Conservation (phyloP, 1,139 yeast genomes). For the Debaryomycetaceae sp. region DNA sequence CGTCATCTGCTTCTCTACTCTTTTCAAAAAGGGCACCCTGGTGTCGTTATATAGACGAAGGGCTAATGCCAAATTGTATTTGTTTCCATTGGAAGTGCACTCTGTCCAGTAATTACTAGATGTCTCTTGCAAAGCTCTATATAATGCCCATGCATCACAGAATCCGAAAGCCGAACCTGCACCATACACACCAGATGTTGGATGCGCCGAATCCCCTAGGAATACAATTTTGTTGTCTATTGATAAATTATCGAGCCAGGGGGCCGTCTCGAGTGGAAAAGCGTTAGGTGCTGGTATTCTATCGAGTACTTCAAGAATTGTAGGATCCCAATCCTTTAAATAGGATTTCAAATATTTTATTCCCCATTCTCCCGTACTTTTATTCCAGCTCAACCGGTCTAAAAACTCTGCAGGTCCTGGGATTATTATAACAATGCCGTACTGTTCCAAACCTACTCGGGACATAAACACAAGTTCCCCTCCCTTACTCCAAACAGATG, state of each 20-base stretch:
- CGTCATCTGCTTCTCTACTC: slow-evolving; percentile 10
- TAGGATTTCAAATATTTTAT: slow-evolving; percentile 4
- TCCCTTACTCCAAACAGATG: slow-evolving; percentile 7
- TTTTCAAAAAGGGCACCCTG: slow-evolving; percentile 8
- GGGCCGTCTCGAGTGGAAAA: slow-evolving; percentile 11
- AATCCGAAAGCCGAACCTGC: slow-evolving; percentile 12
- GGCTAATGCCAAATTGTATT: slow-evolving; percentile 6
- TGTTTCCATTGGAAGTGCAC: background rate
- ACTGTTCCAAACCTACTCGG: slow-evolving; percentile 9
- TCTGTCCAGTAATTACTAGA: slow-evolving; percentile 5
- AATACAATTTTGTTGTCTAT: slow-evolving; percentile 12
- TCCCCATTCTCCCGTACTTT: slow-evolving; percentile 10
- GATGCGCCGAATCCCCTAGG: slow-evolving; percentile 22
- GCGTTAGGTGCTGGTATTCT: slow-evolving; percentile 10
- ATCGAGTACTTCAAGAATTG: slow-evolving; percentile 7
- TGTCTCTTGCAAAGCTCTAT: slow-evolving; percentile 7
- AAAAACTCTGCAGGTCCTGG: slow-evolving; percentile 7
- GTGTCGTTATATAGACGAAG: slow-evolving; percentile 9
- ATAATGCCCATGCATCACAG: slow-evolving; percentile 12
- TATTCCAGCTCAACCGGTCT: slow-evolving; percentile 8
- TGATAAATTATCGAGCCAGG: slow-evolving; percentile 8
- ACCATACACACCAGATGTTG: slow-evolving; percentile 13
- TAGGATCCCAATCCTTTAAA: slow-evolving; percentile 12
- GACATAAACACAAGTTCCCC: slow-evolving; percentile 9
- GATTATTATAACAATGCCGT: slow-evolving; percentile 11